Evolutionary conservation across 495 filamentous ascomycete genomes (phyloP).

Genomic region (Talaromyces thailandensis): DNA sequence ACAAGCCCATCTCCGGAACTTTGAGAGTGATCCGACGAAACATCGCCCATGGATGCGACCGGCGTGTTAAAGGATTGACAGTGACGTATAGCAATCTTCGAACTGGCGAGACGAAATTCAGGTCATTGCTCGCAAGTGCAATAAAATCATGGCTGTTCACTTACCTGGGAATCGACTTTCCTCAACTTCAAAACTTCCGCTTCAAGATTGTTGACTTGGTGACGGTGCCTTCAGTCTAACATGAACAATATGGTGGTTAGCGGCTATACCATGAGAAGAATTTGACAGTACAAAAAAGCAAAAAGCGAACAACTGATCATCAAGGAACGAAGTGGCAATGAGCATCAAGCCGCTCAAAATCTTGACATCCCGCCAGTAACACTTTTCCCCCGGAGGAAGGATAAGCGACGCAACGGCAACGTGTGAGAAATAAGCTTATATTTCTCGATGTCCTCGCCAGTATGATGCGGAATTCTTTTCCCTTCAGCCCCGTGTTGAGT

Average conservation of each 20-base stretch:
- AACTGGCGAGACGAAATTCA: background rate
- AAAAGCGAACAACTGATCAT: background rate
- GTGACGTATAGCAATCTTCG: background rate
- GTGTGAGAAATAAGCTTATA: conserved; percentile 3
- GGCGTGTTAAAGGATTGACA: background rate
- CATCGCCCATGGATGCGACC: conserved; percentile 25
- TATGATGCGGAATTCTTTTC: background rate
- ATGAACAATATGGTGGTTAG: background rate
- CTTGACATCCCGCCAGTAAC: background rate
- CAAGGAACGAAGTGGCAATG: background rate
- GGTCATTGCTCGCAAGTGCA: background rate
- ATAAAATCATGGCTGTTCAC: background rate
- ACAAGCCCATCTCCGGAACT: conserved; percentile 12
- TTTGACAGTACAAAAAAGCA: background rate
- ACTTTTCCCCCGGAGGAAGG: background rate
- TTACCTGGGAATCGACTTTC: background rate
- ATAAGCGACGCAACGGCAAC: background rate
- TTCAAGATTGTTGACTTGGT: background rate
- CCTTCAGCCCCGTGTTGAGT: background rate
- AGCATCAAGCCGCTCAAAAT: background rate
- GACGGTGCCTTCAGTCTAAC: background rate
- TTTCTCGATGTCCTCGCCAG: background rate
- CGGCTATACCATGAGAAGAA: background rate
- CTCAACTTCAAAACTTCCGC: background rate
- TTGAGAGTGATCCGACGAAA: conserved; percentile 17